These are phyloP conservation scores for Coleophoma cylindrospora DNA, from an alignment of 2,329 filamentous ascomycete species.

Conservation along the genomic window DNA sequence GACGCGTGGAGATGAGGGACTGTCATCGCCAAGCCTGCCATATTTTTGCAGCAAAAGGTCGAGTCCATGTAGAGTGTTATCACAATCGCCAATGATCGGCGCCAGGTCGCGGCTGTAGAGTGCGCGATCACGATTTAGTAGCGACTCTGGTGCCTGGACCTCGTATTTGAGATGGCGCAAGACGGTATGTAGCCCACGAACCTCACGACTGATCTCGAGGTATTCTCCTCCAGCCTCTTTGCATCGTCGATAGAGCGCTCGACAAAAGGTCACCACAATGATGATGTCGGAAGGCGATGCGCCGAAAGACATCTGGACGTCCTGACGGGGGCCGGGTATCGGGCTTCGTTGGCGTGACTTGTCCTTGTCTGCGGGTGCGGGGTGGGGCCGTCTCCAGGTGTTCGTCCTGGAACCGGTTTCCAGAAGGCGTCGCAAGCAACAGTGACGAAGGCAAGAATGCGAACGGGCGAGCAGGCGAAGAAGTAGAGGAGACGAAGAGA, in stretches of 20 bases:
- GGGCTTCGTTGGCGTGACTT: not conserved
- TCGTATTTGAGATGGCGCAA: constrained; percentile 55
- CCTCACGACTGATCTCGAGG: constrained; percentile 41
- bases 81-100: constrained; percentile 49
- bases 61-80: constrained; percentile 49
- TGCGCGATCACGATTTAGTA: constrained; percentile 40
- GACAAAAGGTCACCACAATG: constrained; percentile 49
- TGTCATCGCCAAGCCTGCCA: constrained; percentile 19
- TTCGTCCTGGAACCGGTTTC: not conserved
- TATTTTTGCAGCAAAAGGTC: constrained; percentile 46
- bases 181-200: constrained; percentile 48
- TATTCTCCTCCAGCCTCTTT: constrained; percentile 43
- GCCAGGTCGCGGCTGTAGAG: constrained; percentile 45
- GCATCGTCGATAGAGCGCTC: constrained; percentile 48
- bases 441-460: too few species aligned
- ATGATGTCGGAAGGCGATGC: constrained; percentile 39
- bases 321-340: not conserved
- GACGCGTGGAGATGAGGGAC: constrained; percentile 9
- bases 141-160: constrained; percentile 49
- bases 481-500: too few species aligned
- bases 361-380: not conserved
- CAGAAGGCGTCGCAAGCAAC: too few species aligned
- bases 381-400: not conserved
- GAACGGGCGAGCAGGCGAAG: too few species aligned
- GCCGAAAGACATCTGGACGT: constrained; percentile 22